These are phyloP conservation scores for Epichloe elymi DNA, from an alignment of 2,329 filamentous ascomycete species.

Conservation along the genomic window DNA sequence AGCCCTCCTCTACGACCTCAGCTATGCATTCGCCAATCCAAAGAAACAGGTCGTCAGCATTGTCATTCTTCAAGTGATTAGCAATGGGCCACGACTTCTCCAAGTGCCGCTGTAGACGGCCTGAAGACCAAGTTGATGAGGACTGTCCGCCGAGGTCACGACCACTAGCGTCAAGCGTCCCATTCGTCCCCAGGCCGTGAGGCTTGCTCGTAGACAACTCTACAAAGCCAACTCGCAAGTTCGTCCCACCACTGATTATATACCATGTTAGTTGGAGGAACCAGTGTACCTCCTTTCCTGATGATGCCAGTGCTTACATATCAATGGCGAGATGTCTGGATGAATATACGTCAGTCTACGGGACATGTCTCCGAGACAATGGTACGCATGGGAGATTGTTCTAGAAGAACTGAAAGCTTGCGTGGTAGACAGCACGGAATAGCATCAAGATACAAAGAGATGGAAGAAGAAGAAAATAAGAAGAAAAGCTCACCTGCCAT, in stretches of 20 bases:
- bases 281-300: conserved; percentile 15
- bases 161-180: conserved; percentile 6
- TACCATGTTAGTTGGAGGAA: neutral
- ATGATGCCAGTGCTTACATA: conserved; percentile 35
- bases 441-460: neutral
- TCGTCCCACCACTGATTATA: conserved; percentile 48
- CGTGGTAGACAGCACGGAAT: neutral
- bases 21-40: conserved; percentile 74
- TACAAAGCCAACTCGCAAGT: conserved; percentile 55
- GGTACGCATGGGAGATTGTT: neutral
- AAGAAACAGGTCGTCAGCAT: conserved; percentile 61
- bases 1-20: conserved; percentile 51
- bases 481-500: conserved; percentile 32
- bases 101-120: conserved; percentile 42
- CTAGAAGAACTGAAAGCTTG: neutral
- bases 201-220: conserved; percentile 34
- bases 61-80: conserved; percentile 59
- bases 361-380: neutral
- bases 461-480: neutral
- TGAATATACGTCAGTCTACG: conserved; percentile 5
- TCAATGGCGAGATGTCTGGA: conserved; percentile 48
- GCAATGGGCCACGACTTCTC: conserved; percentile 65
- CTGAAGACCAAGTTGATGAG: neutral
- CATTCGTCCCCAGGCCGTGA: neutral
- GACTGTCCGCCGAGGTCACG: neutral